These are phyloP conservation scores for Alternaria panax DNA, from an alignment of 2,329 filamentous ascomycete genomes.

Conservation along the genomic window DNA sequence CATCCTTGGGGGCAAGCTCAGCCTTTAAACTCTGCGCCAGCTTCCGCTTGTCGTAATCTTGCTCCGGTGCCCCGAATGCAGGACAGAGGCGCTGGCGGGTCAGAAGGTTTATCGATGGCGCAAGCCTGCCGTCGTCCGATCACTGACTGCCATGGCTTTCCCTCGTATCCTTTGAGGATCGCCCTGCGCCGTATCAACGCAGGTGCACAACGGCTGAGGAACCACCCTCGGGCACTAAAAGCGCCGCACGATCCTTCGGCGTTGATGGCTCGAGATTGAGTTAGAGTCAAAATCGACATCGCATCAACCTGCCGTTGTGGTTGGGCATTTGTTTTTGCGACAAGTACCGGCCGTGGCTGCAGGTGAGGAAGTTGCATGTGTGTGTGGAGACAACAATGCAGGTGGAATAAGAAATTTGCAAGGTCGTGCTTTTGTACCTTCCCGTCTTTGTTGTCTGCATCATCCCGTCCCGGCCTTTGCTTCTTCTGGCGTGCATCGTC, in stretches of 20 bases:
- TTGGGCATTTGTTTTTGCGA: constrained; percentile 12
- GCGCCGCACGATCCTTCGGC: constrained; percentile 43
- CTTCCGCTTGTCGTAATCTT: constrained; percentile 23
- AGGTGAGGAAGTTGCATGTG: constrained; percentile 11
- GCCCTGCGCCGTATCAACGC: constrained; percentile 13
- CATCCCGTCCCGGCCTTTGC: constrained; percentile 13
- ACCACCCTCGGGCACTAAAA: constrained; percentile 38
- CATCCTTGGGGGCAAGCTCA: constrained; percentile 10
- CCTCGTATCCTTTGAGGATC: constrained; percentile 24
- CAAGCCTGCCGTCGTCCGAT: constrained; percentile 30
- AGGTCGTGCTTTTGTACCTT: constrained; percentile 9
- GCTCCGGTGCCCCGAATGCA: constrained; percentile 10
- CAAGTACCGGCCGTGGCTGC: constrained; percentile 14
- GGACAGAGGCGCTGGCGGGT: constrained; percentile 5
- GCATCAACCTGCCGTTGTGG: constrained; percentile 9
- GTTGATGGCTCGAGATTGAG: constrained; percentile 27
- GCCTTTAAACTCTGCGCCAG: constrained; percentile 11
- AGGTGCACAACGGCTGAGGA: constrained; percentile 22
- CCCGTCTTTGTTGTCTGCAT: constrained; percentile 16
- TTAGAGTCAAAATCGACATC: constrained; percentile 30
- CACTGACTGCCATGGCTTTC: constrained; percentile 20
- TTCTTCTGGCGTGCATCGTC: constrained; percentile 17
- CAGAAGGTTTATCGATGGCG: constrained; percentile 27
- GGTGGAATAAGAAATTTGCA: constrained; percentile 10
- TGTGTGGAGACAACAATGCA: constrained; percentile 19